Evolutionary conservation across 768 basidiomycete species (phyloP).

Genomic region (Rhodosporidiobolus odoratus): DNA sequence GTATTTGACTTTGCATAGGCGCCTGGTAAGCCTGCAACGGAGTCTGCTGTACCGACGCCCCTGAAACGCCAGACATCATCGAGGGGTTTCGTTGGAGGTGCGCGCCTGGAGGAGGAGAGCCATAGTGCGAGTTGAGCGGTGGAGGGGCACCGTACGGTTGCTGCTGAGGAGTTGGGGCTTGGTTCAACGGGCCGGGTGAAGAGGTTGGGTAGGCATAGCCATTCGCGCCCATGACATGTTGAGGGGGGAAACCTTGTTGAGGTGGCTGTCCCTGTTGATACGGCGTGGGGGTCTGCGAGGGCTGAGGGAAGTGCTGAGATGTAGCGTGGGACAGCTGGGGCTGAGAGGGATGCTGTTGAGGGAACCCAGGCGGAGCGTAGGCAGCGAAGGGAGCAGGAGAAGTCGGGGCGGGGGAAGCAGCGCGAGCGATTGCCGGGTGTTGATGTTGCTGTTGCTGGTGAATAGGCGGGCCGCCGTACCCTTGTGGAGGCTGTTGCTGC

Average conservation of each 20-base stretch:
- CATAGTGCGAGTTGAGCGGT: neutral
- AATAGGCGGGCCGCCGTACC: constrained; percentile 11
- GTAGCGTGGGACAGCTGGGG: constrained; percentile 10
- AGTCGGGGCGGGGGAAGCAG: constrained; percentile 9
- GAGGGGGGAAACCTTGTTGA: constrained; percentile 17
- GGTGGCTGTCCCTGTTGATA: constrained; percentile 30
- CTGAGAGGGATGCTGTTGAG: neutral
- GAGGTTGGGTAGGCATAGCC: constrained; percentile 2
- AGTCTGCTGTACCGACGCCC: constrained; percentile 31
- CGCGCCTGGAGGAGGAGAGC: neutral
- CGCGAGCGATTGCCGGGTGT: neutral
- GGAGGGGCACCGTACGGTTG: constrained; percentile 1
- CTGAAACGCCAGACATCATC: constrained; percentile 19
- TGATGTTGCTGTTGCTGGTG: neutral
- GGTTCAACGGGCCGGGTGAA: neutral
- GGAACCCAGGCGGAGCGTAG: constrained; percentile 20
- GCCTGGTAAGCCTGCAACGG: constrained; percentile 24
- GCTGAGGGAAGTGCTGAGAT: constrained; percentile 21
- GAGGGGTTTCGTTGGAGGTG: constrained; percentile 1
- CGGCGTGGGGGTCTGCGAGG: constrained; percentile 5
- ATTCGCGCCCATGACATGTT: neutral
- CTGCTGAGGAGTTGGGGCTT: constrained; percentile 40
- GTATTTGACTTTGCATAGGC: neutral
- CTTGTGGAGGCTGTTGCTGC: too few species aligned
- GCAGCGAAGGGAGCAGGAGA: constrained; percentile 35